Evolutionary conservation across 2,329 filamentous ascomycete genomes (phyloP).

Genomic region (Esteya vermicola): DNA sequence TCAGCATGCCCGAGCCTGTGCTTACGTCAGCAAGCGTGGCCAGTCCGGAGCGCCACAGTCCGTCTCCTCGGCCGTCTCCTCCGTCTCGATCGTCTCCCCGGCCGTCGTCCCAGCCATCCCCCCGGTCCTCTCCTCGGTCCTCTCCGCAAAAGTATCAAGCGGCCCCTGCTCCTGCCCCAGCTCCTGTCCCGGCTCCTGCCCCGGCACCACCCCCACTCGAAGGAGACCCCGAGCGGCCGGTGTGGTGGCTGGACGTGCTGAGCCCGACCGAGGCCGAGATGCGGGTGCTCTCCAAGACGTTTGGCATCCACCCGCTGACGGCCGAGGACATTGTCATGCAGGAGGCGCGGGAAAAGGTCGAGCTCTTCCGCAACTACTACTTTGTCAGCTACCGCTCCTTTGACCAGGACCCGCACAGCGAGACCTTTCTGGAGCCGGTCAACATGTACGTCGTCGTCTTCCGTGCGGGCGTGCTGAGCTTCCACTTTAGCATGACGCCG

Average conservation of each 20-base stretch:
- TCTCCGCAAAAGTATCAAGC: too few relatives aligned
- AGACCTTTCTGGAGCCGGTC: constrained; percentile 85
- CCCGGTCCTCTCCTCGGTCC: too few relatives aligned
- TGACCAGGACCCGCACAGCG: constrained; percentile 81
- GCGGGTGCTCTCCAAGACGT: constrained; percentile 82
- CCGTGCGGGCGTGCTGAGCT: constrained; percentile 85
- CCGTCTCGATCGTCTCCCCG: too few relatives aligned
- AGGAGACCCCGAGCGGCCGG: constrained; percentile 50
- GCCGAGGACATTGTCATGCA: constrained; percentile 96
- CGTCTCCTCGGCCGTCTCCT: too few relatives aligned
- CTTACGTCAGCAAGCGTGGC: neutral
- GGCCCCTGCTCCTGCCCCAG: too few relatives aligned
- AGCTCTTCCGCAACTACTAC: constrained; percentile 94
- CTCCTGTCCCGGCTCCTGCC: neutral
- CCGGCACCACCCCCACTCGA: constrained; percentile 9
- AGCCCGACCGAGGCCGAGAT: constrained; percentile 89
- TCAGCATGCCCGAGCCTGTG: constrained; percentile 21
- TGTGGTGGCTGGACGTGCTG: constrained; percentile 93
- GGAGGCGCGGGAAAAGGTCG: constrained; percentile 94
- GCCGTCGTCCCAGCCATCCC: too few relatives aligned
- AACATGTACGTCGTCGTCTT: constrained; percentile 98
- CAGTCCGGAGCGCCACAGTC: too few relatives aligned
- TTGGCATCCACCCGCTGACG: constrained; percentile 90
- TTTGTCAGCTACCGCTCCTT: constrained; percentile 98
- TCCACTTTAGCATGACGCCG: constrained; percentile 93